Evolutionary conservation across 352 stramenopile species (phyloP), one percentile per base, ranked within the genome.

Genomic region (Globisporangium spiculum): DNA sequence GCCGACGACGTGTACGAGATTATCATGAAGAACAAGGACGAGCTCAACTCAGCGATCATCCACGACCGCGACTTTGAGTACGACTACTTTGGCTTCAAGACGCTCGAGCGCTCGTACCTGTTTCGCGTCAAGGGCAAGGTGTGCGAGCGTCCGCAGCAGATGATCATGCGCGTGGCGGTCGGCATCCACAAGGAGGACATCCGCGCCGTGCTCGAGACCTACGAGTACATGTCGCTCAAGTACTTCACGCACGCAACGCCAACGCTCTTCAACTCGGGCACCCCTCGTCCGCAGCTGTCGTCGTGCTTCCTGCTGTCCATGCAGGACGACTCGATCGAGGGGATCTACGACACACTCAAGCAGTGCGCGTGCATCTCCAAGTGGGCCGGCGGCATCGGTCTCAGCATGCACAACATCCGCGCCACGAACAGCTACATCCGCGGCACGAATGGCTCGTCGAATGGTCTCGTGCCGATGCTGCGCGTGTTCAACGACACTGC

Each of bases 401-500:
- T 99, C 26, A 95, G 90, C 70, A 98, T 99, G 78, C 95, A 98
- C 90, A 99, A 99, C 77, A 98, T 99, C 75, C 96, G 98, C 46
- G 96, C 97, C 6, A 98, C 90, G 14, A 92, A 98, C 74, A 97
- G 83, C 60, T 99, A 99, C 92, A 99, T 99, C 66, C 93, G 96
- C 18, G 98, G 97, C 48, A 99, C 98, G 9, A 99, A 99, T 73
- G 98, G 98, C 55, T 97, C 96, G 4, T 99, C 95, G 27, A 99
- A 99, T 72, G 98, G 98, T 16, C 98, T 99, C 72, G 97, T 99
- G 32, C 98, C 98, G 30, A 99, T 99, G 98, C 84, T 99, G 41
- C 88, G 98, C n/a, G 98, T 99, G 53, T 99, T 99, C 77, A 99
- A 99, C 84, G 98, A 99, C 83, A 99, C 98, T 27, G 97, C 98